Evolutionary conservation across 306 rosid species (phyloP), one percentile per base, ranked within the genome.

Genomic region (Corylus americana): DNA sequence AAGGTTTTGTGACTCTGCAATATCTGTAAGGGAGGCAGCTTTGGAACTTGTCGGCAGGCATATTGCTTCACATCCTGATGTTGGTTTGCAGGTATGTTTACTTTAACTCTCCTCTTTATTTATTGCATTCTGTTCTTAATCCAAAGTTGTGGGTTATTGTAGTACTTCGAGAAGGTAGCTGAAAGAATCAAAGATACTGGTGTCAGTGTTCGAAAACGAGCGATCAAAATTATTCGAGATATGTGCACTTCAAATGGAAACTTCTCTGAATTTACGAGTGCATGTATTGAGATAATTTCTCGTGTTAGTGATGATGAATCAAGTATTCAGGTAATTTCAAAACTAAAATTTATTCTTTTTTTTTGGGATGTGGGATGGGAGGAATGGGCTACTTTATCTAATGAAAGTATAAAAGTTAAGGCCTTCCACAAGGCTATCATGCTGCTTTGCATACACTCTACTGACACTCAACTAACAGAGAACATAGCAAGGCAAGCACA

Each of bases 21-120:
- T 95, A 80, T 91, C 98, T 71, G 99, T 88, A 58, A 88, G 99
- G 86, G 99, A 95, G 90, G 99, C 99, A 61, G 98, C 99, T 57
- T 78, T 95, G 91, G 99, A 95, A 85, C 99, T 95, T 81, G 99
- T 95, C 42, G 98, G 99, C 75, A 90, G 98, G 88, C 99, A 95
- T 87, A 95, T 95, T 85, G 94, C 99, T 82, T 95, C 99, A 0
- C 99, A 95, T 86, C 99, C 99, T 49, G 98, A 89, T 88, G 98
- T 93, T 83, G 98, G 99, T 82, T 93, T 95, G 87, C 88, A 95
- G 98, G 99, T 95, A 77, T 73, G 88, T 64, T 64, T 50, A 17
- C 25, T 55, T 81, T 57, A 67, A 45, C 47, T 80, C 75, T 71
- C 76, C 78, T 51, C 58, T 51, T 70, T 67, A 54, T 75, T 20